phyloP scores from a whole-genome alignment of 495 filamentous ascomycete genomes.

The Xylona heveae region DNA sequence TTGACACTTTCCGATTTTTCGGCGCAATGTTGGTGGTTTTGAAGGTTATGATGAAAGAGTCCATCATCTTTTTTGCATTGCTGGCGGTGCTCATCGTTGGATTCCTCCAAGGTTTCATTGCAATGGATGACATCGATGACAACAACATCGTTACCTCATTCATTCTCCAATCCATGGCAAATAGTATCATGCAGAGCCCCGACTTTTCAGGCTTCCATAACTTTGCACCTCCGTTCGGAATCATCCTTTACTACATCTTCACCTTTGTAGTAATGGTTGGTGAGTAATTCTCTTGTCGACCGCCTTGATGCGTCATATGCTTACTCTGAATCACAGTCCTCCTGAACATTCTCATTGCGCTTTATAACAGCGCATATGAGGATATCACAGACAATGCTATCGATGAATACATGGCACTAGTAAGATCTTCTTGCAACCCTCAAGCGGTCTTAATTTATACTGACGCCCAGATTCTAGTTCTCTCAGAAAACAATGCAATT shows the following conservation, averaged over 20 bases:
- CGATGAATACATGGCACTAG: conserved; percentile 81
- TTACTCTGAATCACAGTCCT: conserved; percentile 29
- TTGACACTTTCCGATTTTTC: conserved; percentile 89
- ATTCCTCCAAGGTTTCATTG: conserved; percentile 90
- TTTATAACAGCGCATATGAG: conserved; percentile 91
- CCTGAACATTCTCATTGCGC: conserved; percentile 82
- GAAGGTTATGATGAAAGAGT: conserved; percentile 99
- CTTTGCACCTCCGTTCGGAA: conserved; percentile 57
- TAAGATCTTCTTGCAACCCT: conserved; percentile 3
- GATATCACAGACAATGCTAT: conserved; percentile 88
- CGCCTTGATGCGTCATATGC: conserved; percentile 1
- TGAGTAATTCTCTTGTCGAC: conserved; percentile 14
- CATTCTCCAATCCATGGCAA: conserved; percentile 79
- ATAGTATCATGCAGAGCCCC: conserved; percentile 71
- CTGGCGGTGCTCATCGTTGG: conserved; percentile 68
- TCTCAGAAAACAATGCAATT: conserved; percentile 91
- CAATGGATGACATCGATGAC: conserved; percentile 65
- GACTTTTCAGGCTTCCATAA: conserved; percentile 78
- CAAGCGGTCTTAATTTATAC: not conserved
- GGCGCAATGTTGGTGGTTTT: conserved; percentile 93
- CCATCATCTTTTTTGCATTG: conserved; percentile 92
- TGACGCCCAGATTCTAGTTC: conserved; percentile 7
- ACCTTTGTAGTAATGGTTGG: conserved; percentile 88
- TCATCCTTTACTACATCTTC: conserved; percentile 86
- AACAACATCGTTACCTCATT: conserved; percentile 38